Evolutionary conservation across 768 basidiomycete species (phyloP).

Genomic region (Dioszegia aurantiaca): DNA sequence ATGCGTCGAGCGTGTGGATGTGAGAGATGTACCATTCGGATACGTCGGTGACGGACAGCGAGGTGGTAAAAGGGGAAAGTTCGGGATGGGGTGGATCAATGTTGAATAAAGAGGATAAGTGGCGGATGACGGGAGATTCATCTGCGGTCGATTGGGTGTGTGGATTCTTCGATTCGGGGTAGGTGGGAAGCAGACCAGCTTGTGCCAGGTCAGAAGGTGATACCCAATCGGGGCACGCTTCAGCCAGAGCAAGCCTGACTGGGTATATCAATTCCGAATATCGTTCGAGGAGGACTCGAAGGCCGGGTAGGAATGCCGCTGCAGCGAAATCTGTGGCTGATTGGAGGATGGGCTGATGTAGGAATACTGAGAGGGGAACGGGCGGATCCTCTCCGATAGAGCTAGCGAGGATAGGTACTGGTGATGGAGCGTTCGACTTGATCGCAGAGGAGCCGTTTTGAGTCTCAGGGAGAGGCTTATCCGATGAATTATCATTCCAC

Average conservation of each 20-base stretch:
- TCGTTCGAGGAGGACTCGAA: conserved; percentile 61
- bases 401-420: too few species aligned
- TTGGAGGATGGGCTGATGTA: conserved; percentile 61
- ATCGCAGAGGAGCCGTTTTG: not conserved
- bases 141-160: not conserved
- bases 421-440: not conserved
- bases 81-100: not conserved
- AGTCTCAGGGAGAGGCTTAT: conserved; percentile 4
- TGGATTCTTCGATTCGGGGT: conserved; percentile 16
- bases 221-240: conserved; percentile 70
- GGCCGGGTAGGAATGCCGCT: conserved; percentile 60
- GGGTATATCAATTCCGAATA: conserved; percentile 66
- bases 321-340: conserved; percentile 69
- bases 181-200: conserved; percentile 23
- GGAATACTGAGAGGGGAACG: conserved; percentile 62
- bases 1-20: conserved; percentile 63
- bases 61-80: conserved; percentile 26
- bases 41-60: conserved; percentile 58
- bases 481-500: conserved; percentile 25
- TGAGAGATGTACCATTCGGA: conserved; percentile 71
- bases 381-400: conserved; percentile 17
- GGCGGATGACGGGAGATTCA: not conserved
- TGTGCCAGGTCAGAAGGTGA: conserved; percentile 57
- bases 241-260: conserved; percentile 66
- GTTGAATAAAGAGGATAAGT: not conserved